Evolutionary conservation across 768 basidiomycete genomes (phyloP).

Genomic region (Chalciporus piperatus): DNA sequence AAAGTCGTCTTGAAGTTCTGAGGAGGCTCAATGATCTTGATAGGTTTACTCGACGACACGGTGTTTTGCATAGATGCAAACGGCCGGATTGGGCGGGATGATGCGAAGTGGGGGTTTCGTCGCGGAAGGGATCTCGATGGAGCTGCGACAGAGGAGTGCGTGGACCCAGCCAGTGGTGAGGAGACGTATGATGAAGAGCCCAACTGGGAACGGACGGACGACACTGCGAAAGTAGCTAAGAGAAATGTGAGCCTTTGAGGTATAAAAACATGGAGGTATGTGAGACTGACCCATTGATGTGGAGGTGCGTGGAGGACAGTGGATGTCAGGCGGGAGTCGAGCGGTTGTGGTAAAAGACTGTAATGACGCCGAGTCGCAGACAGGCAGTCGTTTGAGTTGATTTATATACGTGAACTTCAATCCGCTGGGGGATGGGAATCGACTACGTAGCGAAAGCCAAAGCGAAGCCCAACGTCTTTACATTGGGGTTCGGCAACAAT

Average conservation of each 20-base stretch:
- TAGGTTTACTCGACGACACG: constrained; percentile 41
- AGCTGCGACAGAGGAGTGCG: constrained; percentile 32
- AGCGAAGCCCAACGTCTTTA: not conserved
- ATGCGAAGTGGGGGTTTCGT: constrained; percentile 55
- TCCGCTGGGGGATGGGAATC: constrained; percentile 22
- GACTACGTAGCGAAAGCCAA: not conserved
- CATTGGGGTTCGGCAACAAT: constrained; percentile 33
- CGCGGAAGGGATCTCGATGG: constrained; percentile 35
- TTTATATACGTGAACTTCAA: constrained; percentile 27
- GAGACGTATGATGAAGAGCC: constrained; percentile 40
- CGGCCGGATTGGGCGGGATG: constrained; percentile 75
- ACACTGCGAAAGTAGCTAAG: constrained; percentile 44
- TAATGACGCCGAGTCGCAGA: constrained; percentile 30
- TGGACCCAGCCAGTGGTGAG: constrained; percentile 57
- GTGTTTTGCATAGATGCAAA: constrained; percentile 56
- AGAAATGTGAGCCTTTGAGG: not conserved
- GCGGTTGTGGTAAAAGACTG: constrained; percentile 21
- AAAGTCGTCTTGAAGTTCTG: constrained; percentile 68
- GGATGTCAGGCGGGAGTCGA: not conserved
- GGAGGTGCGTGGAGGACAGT: constrained; percentile 6
- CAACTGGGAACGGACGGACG: constrained; percentile 29
- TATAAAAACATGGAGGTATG: not conserved
- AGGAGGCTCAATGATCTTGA: constrained; percentile 80
- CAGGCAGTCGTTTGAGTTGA: constrained; percentile 25
- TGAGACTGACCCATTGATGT: constrained; percentile 38